Conservation (phyloP, 306 rosid species). For the Luffa acutangula region DNA sequence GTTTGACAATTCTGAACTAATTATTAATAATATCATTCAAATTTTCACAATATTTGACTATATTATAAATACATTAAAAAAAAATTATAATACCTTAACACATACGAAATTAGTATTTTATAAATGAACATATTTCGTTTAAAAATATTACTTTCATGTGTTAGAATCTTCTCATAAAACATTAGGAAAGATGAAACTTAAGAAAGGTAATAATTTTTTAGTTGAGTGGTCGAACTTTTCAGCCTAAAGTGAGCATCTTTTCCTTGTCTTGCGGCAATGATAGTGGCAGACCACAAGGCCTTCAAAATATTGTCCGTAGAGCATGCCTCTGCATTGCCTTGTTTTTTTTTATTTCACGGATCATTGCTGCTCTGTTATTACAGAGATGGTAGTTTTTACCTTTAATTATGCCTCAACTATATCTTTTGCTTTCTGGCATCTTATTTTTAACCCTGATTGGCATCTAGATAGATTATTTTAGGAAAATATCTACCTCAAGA, state of each 20-base stretch:
- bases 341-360: not conserved
- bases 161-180: not conserved
- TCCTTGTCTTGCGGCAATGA: not conserved
- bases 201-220: not conserved
- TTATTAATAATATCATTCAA: not conserved
- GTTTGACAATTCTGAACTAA: not conserved
- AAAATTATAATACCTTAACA: not conserved
- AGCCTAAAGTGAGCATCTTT: conserved; percentile 7
- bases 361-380: not conserved
- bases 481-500: too few relatives aligned
- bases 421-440: not conserved
- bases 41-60: not conserved
- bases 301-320: not conserved
- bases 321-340: not conserved
- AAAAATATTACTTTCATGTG: not conserved
- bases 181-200: conserved; percentile 4
- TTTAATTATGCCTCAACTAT: not conserved
- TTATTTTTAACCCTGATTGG: not conserved
- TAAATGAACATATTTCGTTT: not conserved
- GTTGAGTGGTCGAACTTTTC: conserved; percentile 2
- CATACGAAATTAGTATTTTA: not conserved
- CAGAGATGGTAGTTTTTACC: not conserved
- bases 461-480: not conserved
- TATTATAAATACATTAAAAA: not conserved
- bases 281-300: conserved; percentile 9